Evolutionary conservation across 768 basidiomycete species (phyloP).

Genomic region (Hericium alpestre): DNA sequence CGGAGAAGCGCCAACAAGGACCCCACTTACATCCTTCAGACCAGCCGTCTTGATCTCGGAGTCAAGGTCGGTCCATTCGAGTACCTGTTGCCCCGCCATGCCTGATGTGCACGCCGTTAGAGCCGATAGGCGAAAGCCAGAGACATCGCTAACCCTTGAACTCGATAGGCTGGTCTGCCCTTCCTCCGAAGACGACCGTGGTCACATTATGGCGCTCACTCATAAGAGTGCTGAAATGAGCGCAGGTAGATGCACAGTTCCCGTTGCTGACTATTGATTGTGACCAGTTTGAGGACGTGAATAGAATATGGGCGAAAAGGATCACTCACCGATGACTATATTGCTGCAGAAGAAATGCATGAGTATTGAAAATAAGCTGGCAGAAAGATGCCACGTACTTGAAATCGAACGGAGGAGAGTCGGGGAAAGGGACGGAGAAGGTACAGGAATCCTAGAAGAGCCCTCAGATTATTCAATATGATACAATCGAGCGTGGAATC

Average conservation of each 20-base stretch:
- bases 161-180: constrained; percentile 33
- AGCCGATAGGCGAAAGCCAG: constrained; percentile 22
- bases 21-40: constrained; percentile 20
- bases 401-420: constrained; percentile 7
- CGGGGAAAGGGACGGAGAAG: neutral
- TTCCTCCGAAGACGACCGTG: constrained; percentile 42
- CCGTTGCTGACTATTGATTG: constrained; percentile 8
- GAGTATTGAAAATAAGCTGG: neutral
- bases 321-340: constrained; percentile 3
- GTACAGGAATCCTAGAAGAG: constrained; percentile 23
- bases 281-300: neutral
- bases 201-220: constrained; percentile 36
- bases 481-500: too few species aligned
- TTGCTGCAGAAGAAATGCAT: constrained; percentile 1
- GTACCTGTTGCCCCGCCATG: constrained; percentile 24
- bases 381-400: neutral
- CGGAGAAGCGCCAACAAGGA: neutral
- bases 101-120: constrained; percentile 35
- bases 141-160: constrained; percentile 28
- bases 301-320: too few species aligned
- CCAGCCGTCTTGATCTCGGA: constrained; percentile 22
- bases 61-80: constrained; percentile 22
- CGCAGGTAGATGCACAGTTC: constrained; percentile 43
- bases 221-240: constrained; percentile 48
- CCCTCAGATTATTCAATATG: neutral